Base-by-base conservation (phyloP, 2,329 filamentous ascomycete species). In the Byssochlamys sp. region DNA sequence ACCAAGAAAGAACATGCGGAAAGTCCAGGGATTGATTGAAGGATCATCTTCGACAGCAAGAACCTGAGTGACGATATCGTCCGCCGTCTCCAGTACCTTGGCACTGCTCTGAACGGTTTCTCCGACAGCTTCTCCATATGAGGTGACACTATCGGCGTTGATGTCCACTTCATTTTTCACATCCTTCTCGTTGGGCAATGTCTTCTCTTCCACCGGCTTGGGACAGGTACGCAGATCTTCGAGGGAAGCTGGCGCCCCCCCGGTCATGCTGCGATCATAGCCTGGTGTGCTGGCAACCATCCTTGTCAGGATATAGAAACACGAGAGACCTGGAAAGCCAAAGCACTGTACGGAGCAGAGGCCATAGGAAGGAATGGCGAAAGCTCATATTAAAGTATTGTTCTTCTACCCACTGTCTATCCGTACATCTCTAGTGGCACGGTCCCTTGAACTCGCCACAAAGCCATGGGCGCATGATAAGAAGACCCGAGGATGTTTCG, bases 1-100 rank as follows among this genome's bases (percentile, higher is more conserved):
- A 70, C 73, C 74, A 10, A 77, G 61, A 53, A 75, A 74, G 53
- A 71, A 66, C 49, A 68, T 67, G 24, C 75, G 66, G 45, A 76
- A 75, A 2, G 75, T 77, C 64, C 69, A 71, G 12, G 71, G 65
- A 48, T 62, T 67, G 35, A 73, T 59, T 5, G 65, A 63, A 3
- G 69, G 68, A 54, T 76, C 71, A 59, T 76, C 73, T 24, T 75
- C 67, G 33, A 74, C 66, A 56, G 72, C 65, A 48, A 75, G 58
- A 24, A 69, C 62, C 39, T 68, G 63, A 10, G 69, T 71, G 33
- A 72, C 61, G 9, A 73, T 56, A 54, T 72, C 69, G 24, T 67
- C 59, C 4, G 69, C 57, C 1, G 53, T 58, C 19, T 45, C 39
- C n/a, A 45, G 19, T 45, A 45, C 39, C 19, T 45, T 45, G 4